Evolutionary conservation across 2,329 filamentous ascomycete species (phyloP), one percentile per base, ranked within the genome.

Genomic region (Sarocladiaceae sp.): DNA sequence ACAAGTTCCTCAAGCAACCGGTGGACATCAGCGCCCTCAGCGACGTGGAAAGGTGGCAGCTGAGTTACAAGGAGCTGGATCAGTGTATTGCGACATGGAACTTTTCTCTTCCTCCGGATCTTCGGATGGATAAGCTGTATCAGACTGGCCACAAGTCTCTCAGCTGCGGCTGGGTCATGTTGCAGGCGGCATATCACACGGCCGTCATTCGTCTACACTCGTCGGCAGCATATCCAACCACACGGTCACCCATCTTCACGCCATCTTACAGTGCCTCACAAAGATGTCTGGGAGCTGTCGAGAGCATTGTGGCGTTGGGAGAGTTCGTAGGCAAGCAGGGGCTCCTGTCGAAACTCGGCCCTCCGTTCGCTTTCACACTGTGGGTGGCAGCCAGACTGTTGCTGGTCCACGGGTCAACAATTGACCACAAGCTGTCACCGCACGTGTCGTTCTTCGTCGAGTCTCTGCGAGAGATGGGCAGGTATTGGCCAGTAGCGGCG

Each of bases 171-270:
- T 89, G 89, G 84, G 81, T 95, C 42, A 95, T 95, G 83, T 72
- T 95, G 23, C 90, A 95, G 59, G 85, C 87, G 4, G 89, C 88
- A 1, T 95, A 90, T 57, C 87, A 94, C 62, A 94, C 88, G 1
- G 85, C 89, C 35, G 82, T 95, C 7, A 95, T 96, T 53, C 82
- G 90, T 27, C 74, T 95, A 19, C 89, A 95, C 66, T 95, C 89
- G 0, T 95, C 88, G 1, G 88, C 90, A 5, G 90, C 89, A 2
- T 96, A 95, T 61, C 90, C 90, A 3, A 94, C 88, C 4, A 93
- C 87, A 3, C 77, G 87, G 24, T 95, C 88, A 2, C 83, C 84
- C 11, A 90, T 95, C 43, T 96, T 95, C 66, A 90, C 86, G 0
- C 87, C 89, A 0, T 94, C 87, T 0, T 94, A 88, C 61, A 86